Base-by-base conservation (phyloP, 2,329 filamentous ascomycete species). In the Scedosporium minutisporum region DNA sequence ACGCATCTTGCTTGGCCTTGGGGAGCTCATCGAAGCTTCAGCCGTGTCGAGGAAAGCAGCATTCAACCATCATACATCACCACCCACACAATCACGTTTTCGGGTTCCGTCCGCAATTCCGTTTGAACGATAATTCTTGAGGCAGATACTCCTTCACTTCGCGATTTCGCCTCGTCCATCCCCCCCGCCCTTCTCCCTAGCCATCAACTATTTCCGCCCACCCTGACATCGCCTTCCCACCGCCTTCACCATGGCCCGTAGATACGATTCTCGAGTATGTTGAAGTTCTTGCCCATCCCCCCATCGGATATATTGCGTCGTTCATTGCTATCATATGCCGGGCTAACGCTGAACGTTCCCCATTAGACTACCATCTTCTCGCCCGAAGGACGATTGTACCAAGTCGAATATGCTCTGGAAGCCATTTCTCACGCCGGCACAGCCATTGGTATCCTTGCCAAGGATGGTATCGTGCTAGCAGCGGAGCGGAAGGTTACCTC, bases 401-500 rank as follows among this genome's bases (percentile, higher is more conserved):
- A 99, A 79, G 95, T 99, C 71, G 95, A 99, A 85, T 99, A 99
- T 83, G 96, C 95, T 27, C 86, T 99, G 61, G 95, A 99, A 78
- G 95, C 95, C 74, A 99, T 99, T 74, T 99, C 95, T 68, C 95
- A 99, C 72, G 95, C 95, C 69, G 95, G 95, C 70, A 99, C 95
- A 59, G 95, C 95, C 68, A 87, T 99, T 71, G 95, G 95, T 63
- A 97, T 99, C 73, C 83, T 99, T 68, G 95, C 96, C 68, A 93
- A 96, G 78, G 95, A 99, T 85, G 95, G 95, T 71, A 99, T 99
- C 73, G 95, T 99, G 65, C 86, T 99, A 63, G 95, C 96, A 63
- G 95, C 96, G 55, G 95, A 99, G 85, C 87, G 95, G 75, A 99
- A 99, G 82, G 95, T 99, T 71, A 99, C 95, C 65, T 97, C 95